A percentile compares a stretch with the other conserved stretches of the same genome.
Conservation (phyloP, 208 protist species). For the Leptomonas pyrrhocoris region DNA sequence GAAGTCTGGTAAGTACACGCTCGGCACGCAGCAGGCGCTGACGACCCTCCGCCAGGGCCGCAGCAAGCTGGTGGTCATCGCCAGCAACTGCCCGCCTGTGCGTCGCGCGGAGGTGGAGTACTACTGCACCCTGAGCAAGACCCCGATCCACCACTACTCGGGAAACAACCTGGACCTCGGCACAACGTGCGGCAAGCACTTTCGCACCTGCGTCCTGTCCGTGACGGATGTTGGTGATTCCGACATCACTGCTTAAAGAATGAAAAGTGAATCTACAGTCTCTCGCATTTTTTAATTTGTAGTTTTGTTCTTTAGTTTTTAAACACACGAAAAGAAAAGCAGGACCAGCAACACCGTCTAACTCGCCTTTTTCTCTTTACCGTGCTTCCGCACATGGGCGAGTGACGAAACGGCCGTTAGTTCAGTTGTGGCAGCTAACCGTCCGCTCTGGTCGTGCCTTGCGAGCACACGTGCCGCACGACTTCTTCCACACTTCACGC, state of each 20-base stretch:
- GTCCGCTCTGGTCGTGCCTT: not conserved
- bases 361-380: not conserved
- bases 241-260: slow-evolving; percentile 90
- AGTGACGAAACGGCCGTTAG: not conserved
- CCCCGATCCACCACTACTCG: slow-evolving; percentile 98
- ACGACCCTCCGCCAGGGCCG: slow-evolving; percentile 96
- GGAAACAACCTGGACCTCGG: slow-evolving; percentile 99
- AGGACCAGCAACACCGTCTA: not conserved
- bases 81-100: slow-evolving; percentile 98
- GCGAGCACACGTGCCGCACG: not conserved
- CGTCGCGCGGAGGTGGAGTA: slow-evolving; percentile 99
- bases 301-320: slow-evolving; percentile 19
- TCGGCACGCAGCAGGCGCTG: slow-evolving; percentile 98
- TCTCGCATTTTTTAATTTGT: slow-evolving; percentile 43
- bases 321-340: slow-evolving; percentile 10
- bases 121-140: slow-evolving; percentile 99
- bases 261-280: slow-evolving; percentile 19
- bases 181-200: slow-evolving; percentile 99
- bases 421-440: not conserved
- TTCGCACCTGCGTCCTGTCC: slow-evolving; percentile 96
- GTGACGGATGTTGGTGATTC: slow-evolving; percentile 98
- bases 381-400: not conserved
- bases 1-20: slow-evolving; percentile 99
- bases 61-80: slow-evolving; percentile 99
- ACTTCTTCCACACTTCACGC: not conserved